Percentiles rank a stretch among this genome's conserved stretches.
These are phyloP conservation scores for Desmodesmus armatus DNA, from an alignment of 139 green algal genomes.

Conservation along the genomic window DNA sequence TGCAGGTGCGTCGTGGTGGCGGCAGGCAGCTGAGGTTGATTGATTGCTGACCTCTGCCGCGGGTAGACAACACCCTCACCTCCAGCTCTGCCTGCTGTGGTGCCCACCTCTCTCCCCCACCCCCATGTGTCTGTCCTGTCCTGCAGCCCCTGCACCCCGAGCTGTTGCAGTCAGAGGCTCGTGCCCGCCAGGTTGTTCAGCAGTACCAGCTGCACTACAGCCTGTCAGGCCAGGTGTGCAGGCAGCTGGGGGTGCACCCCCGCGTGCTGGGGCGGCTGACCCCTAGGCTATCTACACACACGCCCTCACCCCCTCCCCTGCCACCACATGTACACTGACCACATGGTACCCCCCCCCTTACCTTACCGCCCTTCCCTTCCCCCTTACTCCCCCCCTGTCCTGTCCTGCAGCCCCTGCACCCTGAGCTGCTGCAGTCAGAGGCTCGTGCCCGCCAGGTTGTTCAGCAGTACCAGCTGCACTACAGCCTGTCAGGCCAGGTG, in stretches of 20 bases:
- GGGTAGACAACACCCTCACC: too few relatives aligned
- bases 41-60: too few relatives aligned
- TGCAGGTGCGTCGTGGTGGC: constrained; percentile 10
- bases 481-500: constrained; percentile 56
- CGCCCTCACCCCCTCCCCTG: too few relatives aligned
- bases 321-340: too few relatives aligned
- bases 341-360: too few relatives aligned
- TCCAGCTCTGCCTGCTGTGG: too few relatives aligned
- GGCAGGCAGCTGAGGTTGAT: neutral
- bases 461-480: constrained; percentile 57
- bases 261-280: constrained; percentile 79
- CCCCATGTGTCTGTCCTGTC: too few relatives aligned
- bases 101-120: too few relatives aligned
- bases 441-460: constrained; percentile 42
- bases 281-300: too few relatives aligned
- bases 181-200: constrained; percentile 48
- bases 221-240: constrained; percentile 42
- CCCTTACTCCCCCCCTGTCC: too few relatives aligned
- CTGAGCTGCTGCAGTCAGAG: constrained; percentile 3
- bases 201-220: constrained; percentile 62
- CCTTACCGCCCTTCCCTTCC: too few relatives aligned
- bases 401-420: constrained; percentile 19
- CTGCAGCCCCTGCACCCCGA: constrained; percentile 27
- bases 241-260: constrained; percentile 61
- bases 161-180: neutral